phyloP scores from a whole-genome alignment of 2,329 filamentous ascomycete species.

The Helotiales sp. region DNA sequence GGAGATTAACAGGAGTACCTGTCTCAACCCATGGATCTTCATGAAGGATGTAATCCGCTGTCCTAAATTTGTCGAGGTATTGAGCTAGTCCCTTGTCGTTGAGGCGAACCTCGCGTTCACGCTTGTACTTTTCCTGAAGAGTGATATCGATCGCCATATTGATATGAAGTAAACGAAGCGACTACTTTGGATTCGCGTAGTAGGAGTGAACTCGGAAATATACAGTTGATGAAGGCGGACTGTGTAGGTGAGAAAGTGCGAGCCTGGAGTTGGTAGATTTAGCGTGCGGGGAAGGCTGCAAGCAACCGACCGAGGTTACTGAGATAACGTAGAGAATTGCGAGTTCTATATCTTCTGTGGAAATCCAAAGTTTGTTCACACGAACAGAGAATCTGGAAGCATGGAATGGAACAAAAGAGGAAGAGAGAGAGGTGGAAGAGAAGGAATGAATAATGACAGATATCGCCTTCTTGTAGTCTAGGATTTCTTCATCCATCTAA shows the following conservation, averaged over 20 bases:
- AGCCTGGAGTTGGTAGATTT: not conserved
- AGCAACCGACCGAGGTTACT: not conserved
- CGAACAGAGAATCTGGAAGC: no score
- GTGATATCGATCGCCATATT: slow-evolving; percentile 15
- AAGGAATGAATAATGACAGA: no score
- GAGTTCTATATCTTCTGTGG: no score
- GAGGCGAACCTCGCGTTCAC: slow-evolving; percentile 15
- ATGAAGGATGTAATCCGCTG: slow-evolving; percentile 10
- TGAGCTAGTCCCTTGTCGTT: slow-evolving; percentile 17
- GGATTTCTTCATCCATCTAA: no score
- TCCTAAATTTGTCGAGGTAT: slow-evolving; percentile 13
- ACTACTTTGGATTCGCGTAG: no score
- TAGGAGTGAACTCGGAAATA: not conserved
- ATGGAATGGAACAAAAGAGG: no score
- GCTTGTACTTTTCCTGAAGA: slow-evolving; percentile 14
- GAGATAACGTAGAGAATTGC: no score
- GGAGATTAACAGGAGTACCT: slow-evolving; percentile 6
- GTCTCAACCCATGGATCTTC: slow-evolving; percentile 20
- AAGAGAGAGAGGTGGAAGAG: no score
- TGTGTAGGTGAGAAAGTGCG: not conserved
- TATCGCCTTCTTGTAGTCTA: no score
- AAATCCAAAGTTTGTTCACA: no score
- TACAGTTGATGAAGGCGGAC: not conserved
- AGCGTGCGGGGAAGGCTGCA: not conserved
- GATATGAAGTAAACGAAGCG: not conserved